A percentile compares a stretch with the other conserved stretches of the same genome.
These are phyloP conservation scores for Perilla frutescens DNA, from an alignment of 257 asterid genomes.

Conservation along the genomic window DNA sequence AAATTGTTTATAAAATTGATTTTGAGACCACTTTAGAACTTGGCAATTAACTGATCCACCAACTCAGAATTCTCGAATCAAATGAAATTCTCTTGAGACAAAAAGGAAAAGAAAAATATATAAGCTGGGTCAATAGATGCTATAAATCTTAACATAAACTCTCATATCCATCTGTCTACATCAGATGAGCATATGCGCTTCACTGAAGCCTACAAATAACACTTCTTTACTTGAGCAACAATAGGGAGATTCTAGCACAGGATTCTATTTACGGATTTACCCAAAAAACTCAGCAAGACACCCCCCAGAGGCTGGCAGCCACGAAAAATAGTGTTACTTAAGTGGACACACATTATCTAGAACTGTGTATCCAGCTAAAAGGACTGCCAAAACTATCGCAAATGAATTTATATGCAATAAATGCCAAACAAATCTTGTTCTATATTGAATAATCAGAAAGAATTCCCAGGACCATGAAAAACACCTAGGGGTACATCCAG, in stretches of 20 bases:
- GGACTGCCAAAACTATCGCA: not conserved
- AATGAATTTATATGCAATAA: too few species aligned
- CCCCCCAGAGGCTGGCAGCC: not conserved
- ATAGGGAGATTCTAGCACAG: not conserved
- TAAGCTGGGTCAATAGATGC: not conserved
- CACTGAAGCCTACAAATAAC: not conserved
- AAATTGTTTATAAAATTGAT: not conserved
- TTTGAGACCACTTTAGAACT: not conserved
- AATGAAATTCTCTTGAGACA: not conserved
- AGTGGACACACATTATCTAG: not conserved
- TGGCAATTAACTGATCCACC: not conserved
- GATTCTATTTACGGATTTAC: too few species aligned
- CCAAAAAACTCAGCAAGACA: not conserved
- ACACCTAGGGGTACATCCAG: not conserved
- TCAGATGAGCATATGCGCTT: not conserved
- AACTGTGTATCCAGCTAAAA: not conserved
- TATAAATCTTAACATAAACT: conserved; percentile 1
- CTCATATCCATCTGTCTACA: not conserved
- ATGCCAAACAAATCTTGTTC: too few species aligned
- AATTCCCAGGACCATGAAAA: too few species aligned
- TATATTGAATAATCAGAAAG: too few species aligned
- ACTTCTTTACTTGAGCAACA: not conserved
- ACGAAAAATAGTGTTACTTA: not conserved
- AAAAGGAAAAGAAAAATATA: not conserved
- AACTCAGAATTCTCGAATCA: conserved; percentile 4